Base-by-base conservation (phyloP, 2,329 filamentous ascomycete species). In the Scopulariopsis brevicaulis region DNA sequence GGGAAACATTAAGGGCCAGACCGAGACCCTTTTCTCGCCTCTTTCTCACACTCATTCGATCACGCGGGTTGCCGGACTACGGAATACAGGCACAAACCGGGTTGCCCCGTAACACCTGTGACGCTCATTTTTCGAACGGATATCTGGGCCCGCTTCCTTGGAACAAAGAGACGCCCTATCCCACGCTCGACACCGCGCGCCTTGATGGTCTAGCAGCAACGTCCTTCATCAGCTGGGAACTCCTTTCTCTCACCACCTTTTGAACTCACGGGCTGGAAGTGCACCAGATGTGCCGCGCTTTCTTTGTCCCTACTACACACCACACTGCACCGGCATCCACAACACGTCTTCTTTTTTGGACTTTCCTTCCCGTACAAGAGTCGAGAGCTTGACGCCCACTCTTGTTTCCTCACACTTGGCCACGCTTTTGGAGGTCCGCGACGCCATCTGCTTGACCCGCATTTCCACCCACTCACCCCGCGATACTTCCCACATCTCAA, bases 111-210 rank as follows among this genome's bases (percentile, higher is more conserved):
- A 40, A 34, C 55, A 56, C 43, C 46, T 56, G 55, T 37, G 20
- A 57, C 55, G 12, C 55, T 57, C 55, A 28, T 57, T 57, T 48
- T 52, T 40, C 15, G 48, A 32, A 57, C 55, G 40, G 20, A 32
- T 15, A 34, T n/a, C 15, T 28, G n/a, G 20, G 18, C 1, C 54
- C 11, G 20, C 35, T 34, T 18, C 25, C 35, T 55, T 48, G 5
- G 37, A 48, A 15, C 22, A 48, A 40, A 55, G 46, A 24, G 11
- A n/a, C 11, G 46, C 20, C 20, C 28, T 32, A 32, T 50, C n/a
- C 11, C 10, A 24, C 46, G 18, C 35, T 48, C 22, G 40, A 34
- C 28, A 51, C 35, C 22, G 22, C 53, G 25, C 46, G 40, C 54
- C 54, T 56, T 56, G 54, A 56, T 25, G 24, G 54, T 56, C 25